Conservation (phyloP, 2,329 filamentous ascomycete genomes). For the Harringtonia aguacate region DNA sequence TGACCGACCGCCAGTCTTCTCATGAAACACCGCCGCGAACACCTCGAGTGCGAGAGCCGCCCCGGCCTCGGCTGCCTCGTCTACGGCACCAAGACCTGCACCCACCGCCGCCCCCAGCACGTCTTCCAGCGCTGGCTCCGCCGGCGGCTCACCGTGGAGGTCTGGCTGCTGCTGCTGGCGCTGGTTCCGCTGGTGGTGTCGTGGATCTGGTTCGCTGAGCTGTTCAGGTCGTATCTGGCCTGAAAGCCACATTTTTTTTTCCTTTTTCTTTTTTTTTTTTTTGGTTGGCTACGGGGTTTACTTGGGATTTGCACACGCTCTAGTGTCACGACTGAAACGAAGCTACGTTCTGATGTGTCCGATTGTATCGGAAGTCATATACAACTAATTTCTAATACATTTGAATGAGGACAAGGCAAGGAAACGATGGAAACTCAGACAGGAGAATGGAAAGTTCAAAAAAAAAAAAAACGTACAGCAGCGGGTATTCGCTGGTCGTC, state of each 20-base stretch:
- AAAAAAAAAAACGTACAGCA: no score
- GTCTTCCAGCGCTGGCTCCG: conserved; percentile 36
- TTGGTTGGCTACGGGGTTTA: not conserved
- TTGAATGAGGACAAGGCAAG: no score
- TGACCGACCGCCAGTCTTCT: conserved; percentile 34
- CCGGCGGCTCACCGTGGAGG: conserved; percentile 30
- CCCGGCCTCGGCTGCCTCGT: conserved; percentile 46
- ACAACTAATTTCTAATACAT: no score
- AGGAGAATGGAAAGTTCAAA: no score
- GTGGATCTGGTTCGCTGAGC: conserved; percentile 24
- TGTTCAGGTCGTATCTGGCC: conserved; percentile 2
- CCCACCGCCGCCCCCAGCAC: conserved; percentile 31
- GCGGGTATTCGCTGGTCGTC: no score
- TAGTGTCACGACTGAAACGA: no score
- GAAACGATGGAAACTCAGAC: no score
- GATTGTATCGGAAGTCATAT: no score
- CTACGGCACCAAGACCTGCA: conserved; percentile 36
- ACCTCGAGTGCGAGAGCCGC: conserved; percentile 49
- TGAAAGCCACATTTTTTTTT: not conserved
- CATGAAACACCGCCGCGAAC: conserved; percentile 48
- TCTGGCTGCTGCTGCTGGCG: conserved; percentile 38
- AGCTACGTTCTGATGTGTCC: no score
- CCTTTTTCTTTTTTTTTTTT: not conserved
- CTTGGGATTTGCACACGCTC: not conserved
- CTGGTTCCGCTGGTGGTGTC: conserved; percentile 27